Evolutionary conservation across 495 filamentous ascomycete species (phyloP), one percentile per base, ranked within the genome.

Genomic region (Penicillium coffeae): DNA sequence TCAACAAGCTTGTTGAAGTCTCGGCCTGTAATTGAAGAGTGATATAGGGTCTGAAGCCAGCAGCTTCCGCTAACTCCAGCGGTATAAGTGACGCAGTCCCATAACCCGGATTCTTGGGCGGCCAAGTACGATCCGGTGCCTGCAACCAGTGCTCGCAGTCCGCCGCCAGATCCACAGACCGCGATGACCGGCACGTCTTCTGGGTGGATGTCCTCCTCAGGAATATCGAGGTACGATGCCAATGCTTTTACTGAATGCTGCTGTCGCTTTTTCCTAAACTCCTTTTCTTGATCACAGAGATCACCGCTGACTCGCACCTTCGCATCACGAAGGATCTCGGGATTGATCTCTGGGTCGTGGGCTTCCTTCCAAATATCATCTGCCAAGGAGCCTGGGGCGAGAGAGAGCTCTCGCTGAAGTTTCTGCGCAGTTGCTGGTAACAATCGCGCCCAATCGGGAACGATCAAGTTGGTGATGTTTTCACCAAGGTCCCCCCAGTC

Each of bases 1-100:
- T 88, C 75, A 14, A 96, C 81, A 8, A 91, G 74, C 35, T 71
- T 78, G 21, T 78, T 71, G 53, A 90, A 79, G 51, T 79, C 76
- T 42, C 78, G 71, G 3, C 68, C 71, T 0, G 83, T 74, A n/a
- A 98, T 72, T 2, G 87, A 86, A n/a, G 91, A 95, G 55, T 90
- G 83, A 62, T 87, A 96, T 8, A 98, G 74, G 2, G 88, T 76
- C 65, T 96, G 91, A 22, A 96, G 71, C 93, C 93, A 98, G 63
- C 93, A 96, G 54, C 88, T 93, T 3, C 93, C 93, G 58, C 87
- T 92, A 13, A 98, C 93, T 7, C 93, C 93, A 19, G 93, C 89
- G 0, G 89, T 91, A 58, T 98, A 98, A 0, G 90, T 98, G 0
- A 86, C 79, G 63, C 91, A 96, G 62, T 96, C 89, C 63, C 93